Evolutionary conservation across 768 basidiomycete species (phyloP), one percentile per base, ranked within the genome.

Genomic region (Butyriboletus loyo): DNA sequence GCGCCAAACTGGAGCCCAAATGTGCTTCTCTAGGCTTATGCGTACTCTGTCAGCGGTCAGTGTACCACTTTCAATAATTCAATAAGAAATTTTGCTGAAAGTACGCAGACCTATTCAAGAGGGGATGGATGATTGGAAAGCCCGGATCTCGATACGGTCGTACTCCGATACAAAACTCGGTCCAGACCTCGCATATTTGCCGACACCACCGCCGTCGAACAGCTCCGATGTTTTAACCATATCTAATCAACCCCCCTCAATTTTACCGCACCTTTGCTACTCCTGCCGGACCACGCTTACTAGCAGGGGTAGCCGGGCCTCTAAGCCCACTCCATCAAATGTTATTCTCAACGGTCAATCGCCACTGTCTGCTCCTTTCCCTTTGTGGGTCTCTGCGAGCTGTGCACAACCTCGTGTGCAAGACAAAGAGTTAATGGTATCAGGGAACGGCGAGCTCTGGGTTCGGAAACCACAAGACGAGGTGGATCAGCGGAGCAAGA

Each of bases 1-100:
- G 87, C 61, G 83, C 77, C 6, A 93, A 93, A 68, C 69, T 93
- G 25, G 77, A 83, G 9, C 83, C 91, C 0, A 91, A 87, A 64
- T 68, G 78, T 48, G 73, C 69, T 3, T 71, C 81, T 0, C 68
- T 68, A 8, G 75, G 72, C 1, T 62, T 58, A 7, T 92, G 90
- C 63, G 59, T 78, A 13, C 64, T 91, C 7, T 92, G 90, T 62
- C 77, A 83, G 61, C 75, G 87, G 88, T 87, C 46, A 32, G 54
- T 54, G 7, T 27, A 24, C 48, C 49, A n/a, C 1, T 36, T 19
- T 46, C 28, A 25, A 25, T 47, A 4, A 13, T n/a, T n/a, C n/a
- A n/a, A n/a, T n/a, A 15, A 37, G 32, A 24, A 10, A 32, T 24
- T 7, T 1, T 3, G 25, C 46, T 62, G 21, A 25, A 27, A 30